Evolutionary conservation across 768 basidiomycete species (phyloP), one percentile per base, ranked within the genome.

Genomic region (Xanthoconium purpureum): DNA sequence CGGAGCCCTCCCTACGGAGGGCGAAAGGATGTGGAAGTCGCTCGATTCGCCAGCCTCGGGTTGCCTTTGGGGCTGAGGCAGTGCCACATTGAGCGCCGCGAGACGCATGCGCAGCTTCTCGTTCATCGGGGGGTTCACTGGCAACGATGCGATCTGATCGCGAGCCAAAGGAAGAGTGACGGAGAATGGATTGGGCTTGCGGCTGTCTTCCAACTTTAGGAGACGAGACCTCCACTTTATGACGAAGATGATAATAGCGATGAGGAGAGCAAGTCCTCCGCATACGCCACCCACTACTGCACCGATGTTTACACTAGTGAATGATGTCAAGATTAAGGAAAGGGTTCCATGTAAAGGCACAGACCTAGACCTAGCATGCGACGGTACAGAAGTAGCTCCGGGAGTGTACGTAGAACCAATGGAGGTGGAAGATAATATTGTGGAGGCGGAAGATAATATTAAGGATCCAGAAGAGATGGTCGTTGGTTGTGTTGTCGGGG

Each of bases 251-350:
- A 52, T 32, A 8, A 65, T 24, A 6, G 39, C 30, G 4, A 50
- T 33, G 37, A 57, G 39, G 9, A 10, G 35, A 24, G 29, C 58
- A 15, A 60, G 11, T 15, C 55, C 62, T 40, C 52, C 58, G 12
- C 42, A 61, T 13, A 50, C 39, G 35, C 60, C n/a, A 15, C 51
- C 54, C 13, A 59, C 32, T n/a, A 62, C 18, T 7, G 36, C 24
- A 43, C 37, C 28, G n/a, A 58, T 29, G 38, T 55, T 60, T 18
- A 33, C 13, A 14, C 58, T 64, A 24, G 28, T 9, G 18, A 18
- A 24, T 30, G 8, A 7, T 30, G 50, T 64, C 49, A 63, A 33
- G n/a, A 3, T 17, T 14, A 14, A 6, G 15, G 15, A 14, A 32
- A 30, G 2, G 15, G 3, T 9, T 6, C 7, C 0, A n/a, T 10